These are phyloP conservation scores for Neonectria hederae DNA, from an alignment of 2,329 filamentous ascomycete genomes.

Conservation along the genomic window DNA sequence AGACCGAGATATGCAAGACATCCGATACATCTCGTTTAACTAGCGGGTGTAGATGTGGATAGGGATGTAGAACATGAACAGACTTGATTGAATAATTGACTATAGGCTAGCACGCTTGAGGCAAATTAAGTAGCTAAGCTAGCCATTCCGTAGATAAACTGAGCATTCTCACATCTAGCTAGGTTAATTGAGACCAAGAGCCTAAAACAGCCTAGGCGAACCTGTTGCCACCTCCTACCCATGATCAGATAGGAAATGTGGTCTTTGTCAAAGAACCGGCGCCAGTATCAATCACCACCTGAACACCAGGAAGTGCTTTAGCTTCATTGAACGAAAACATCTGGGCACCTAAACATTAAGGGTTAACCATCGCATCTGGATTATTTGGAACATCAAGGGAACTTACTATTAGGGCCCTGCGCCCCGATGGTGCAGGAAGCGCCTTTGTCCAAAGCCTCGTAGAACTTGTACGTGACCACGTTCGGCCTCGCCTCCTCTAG, in stretches of 20 bases:
- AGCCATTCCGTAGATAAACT: too few species aligned
- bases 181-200: too few species aligned
- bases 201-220: neutral
- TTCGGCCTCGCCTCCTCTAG: conserved; percentile 5
- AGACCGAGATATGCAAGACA: too few species aligned
- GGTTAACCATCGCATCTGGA: neutral
- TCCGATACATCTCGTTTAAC: too few species aligned
- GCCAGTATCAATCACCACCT: conserved; percentile 4
- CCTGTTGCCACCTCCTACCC: neutral
- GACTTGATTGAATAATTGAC: too few species aligned
- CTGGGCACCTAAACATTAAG: neutral
- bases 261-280: neutral
- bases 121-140: too few species aligned
- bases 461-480: conserved; percentile 6
- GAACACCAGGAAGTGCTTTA: conserved; percentile 3
- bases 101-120: too few species aligned
- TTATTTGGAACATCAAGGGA: neutral
- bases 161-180: neutral
- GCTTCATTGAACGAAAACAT: neutral
- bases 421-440: conserved; percentile 4
- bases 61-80: too few species aligned
- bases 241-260: neutral
- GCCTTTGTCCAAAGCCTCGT: conserved; percentile 3
- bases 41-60: too few species aligned
- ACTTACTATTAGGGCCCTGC: neutral